Evolutionary conservation across 2,329 filamentous ascomycete species (phyloP).

Genomic region (Balansia obtecta): DNA sequence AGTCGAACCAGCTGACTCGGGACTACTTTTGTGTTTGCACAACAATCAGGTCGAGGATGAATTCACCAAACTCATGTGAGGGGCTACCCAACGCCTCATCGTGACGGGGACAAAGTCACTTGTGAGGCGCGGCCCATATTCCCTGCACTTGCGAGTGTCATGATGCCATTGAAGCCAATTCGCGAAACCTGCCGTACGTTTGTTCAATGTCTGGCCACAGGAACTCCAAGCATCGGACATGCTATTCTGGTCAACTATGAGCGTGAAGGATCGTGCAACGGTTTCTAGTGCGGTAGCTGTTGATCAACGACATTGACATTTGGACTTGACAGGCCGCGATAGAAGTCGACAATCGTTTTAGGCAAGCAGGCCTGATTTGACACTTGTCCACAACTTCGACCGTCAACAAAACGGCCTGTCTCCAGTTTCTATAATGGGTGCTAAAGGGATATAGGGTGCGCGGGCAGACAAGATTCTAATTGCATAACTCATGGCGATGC

Average conservation of each 20-base stretch:
- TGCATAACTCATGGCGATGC: constrained; percentile 9
- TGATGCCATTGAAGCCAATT: neutral
- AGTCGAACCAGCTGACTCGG: constrained; percentile 17
- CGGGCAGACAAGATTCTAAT: constrained; percentile 3
- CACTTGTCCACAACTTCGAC: constrained; percentile 14
- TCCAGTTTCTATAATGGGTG: constrained; percentile 18
- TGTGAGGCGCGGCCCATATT: neutral
- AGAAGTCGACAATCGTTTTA: constrained; percentile 16
- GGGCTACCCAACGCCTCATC: neutral
- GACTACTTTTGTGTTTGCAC: constrained; percentile 16
- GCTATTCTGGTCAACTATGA: neutral
- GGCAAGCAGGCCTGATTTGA: constrained; percentile 18
- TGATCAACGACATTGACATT: constrained; percentile 17
- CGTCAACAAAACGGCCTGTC: constrained; percentile 19
- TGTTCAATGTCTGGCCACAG: neutral
- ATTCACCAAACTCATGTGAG: constrained; percentile 80
- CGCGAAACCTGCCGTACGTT: neutral
- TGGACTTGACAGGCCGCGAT: constrained; percentile 16
- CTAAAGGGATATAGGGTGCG: constrained; percentile 6
- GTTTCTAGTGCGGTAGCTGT: neutral
- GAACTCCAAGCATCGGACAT: neutral
- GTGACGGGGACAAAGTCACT: neutral
- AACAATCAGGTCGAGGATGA: constrained; percentile 65
- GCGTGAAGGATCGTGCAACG: neutral
- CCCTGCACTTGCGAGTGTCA: neutral